Evolutionary conservation across 2,329 filamentous ascomycete genomes (phyloP).

Genomic region (Calonectria fujianensis): DNA sequence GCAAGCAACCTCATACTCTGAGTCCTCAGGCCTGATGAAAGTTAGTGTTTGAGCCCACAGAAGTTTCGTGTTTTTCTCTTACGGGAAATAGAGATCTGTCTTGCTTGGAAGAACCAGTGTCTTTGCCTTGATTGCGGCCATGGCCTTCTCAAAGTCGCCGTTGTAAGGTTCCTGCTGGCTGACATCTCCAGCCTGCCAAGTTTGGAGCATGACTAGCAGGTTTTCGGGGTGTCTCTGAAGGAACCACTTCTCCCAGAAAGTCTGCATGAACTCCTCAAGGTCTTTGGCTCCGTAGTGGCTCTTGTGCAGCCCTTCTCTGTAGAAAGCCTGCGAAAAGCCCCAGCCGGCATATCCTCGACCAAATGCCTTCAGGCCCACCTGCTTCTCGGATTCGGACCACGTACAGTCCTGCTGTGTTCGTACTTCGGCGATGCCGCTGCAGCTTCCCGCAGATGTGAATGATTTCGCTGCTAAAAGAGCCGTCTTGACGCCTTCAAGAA

Average conservation of each 20-base stretch:
- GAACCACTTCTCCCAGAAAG: constrained; percentile 86
- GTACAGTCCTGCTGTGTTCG: constrained; percentile 39
- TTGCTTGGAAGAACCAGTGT: constrained; percentile 82
- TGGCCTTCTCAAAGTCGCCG: constrained; percentile 78
- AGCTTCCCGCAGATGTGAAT: constrained; percentile 70
- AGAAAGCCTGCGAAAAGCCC: constrained; percentile 88
- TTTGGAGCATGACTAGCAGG: constrained; percentile 83
- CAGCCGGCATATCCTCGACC: constrained; percentile 86
- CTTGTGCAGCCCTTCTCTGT: constrained; percentile 82
- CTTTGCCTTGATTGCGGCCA: constrained; percentile 83
- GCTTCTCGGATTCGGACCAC: constrained; percentile 65
- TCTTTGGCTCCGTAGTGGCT: constrained; percentile 78
- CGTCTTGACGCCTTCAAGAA: constrained; percentile 71
- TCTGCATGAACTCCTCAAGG: constrained; percentile 83
- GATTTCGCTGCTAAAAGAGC: constrained; percentile 66
- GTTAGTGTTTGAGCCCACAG: neutral
- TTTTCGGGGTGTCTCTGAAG: constrained; percentile 85
- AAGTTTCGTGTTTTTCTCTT: neutral
- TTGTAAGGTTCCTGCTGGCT: constrained; percentile 81
- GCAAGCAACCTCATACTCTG: constrained; percentile 80
- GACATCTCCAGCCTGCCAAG: constrained; percentile 85
- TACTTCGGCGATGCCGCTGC: constrained; percentile 54
- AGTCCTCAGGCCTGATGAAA: constrained; percentile 77
- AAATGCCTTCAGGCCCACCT: constrained; percentile 78
- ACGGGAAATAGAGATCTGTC: constrained; percentile 87